Conservation (phyloP, 1,139 yeast species). For the Sugiyamaella japonica region DNA sequence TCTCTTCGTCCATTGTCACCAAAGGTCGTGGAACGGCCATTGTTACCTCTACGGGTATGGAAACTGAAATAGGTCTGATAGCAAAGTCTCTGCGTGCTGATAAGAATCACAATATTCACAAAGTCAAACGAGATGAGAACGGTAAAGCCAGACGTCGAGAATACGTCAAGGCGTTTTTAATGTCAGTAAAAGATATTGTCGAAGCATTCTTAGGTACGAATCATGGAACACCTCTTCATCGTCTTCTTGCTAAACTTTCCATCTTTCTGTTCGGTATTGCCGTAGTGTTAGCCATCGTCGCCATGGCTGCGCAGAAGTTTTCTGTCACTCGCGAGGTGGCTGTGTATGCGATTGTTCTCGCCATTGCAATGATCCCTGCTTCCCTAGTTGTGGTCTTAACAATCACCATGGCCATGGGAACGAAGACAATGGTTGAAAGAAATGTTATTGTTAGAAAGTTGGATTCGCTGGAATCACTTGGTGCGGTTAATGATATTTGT, state of each 20-base stretch:
- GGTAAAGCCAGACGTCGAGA: constrained; percentile 48
- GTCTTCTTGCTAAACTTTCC: constrained; percentile 69
- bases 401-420: constrained; percentile 84
- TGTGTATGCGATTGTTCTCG: constrained; percentile 79
- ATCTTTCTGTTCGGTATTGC: constrained; percentile 68
- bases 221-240: constrained; percentile 75
- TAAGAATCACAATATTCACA: constrained; percentile 34
- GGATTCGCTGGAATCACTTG: constrained; percentile 77
- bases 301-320: constrained; percentile 75
- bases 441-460: constrained; percentile 75
- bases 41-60: constrained; percentile 63
- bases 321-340: constrained; percentile 69
- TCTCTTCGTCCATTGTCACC: constrained; percentile 66
- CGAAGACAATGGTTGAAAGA: constrained; percentile 71
- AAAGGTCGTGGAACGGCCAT: constrained; percentile 78
- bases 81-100: constrained; percentile 59
- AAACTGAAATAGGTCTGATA: constrained; percentile 75
- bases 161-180: constrained; percentile 49
- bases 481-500: constrained; percentile 78
- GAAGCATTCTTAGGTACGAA: constrained; percentile 74
- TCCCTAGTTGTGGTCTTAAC: constrained; percentile 78
- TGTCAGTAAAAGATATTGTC: constrained; percentile 52
- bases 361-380: constrained; percentile 81
- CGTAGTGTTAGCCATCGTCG: constrained; percentile 72
- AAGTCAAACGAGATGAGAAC: constrained; percentile 40